Percentiles rank a stretch among this genome's conserved stretches.
Evolutionary conservation across 345 rosid genomes (phyloP).

Genomic region (Leavenworthia alabamica): DNA sequence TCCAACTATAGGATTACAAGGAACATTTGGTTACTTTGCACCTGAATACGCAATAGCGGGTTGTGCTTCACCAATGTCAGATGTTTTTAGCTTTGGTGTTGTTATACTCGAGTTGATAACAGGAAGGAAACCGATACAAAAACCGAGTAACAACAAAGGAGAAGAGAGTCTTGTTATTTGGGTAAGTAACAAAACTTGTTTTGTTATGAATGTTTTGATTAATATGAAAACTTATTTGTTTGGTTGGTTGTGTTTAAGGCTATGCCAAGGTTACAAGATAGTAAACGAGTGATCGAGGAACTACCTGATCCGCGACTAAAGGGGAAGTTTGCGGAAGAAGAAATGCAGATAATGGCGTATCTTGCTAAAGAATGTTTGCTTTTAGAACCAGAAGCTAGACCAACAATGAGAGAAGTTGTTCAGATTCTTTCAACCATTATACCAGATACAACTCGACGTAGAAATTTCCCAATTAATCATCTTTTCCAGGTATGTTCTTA

Average conservation of each 20-base stretch:
- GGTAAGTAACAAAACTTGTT: constrained; percentile 38
- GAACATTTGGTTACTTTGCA: constrained; percentile 95
- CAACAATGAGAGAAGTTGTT: constrained; percentile 95
- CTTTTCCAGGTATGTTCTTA: constrained; percentile 51
- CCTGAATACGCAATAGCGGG: constrained; percentile 96
- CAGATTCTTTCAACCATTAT: constrained; percentile 86
- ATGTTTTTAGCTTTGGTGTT: constrained; percentile 96
- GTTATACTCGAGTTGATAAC: constrained; percentile 93
- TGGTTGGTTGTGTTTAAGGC: constrained; percentile 41
- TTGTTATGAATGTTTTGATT: background rate
- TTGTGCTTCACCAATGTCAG: constrained; percentile 90
- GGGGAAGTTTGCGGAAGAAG: constrained; percentile 71
- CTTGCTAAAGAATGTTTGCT: constrained; percentile 89
- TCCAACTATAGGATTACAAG: constrained; percentile 80
- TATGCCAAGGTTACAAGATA: constrained; percentile 68
- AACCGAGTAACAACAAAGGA: constrained; percentile 51
- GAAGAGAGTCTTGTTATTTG: constrained; percentile 95
- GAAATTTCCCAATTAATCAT: constrained; percentile 54
- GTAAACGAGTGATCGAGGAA: constrained; percentile 54
- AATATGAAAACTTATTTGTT: background rate
- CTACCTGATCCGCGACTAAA: constrained; percentile 76
- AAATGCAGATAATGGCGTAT: constrained; percentile 89
- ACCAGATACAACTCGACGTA: constrained; percentile 64
- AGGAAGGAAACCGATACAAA: constrained; percentile 78
- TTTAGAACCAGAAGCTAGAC: constrained; percentile 84